These are phyloP conservation scores for Nemania sp. DNA, from an alignment of 2,329 filamentous ascomycete genomes.

Conservation along the genomic window DNA sequence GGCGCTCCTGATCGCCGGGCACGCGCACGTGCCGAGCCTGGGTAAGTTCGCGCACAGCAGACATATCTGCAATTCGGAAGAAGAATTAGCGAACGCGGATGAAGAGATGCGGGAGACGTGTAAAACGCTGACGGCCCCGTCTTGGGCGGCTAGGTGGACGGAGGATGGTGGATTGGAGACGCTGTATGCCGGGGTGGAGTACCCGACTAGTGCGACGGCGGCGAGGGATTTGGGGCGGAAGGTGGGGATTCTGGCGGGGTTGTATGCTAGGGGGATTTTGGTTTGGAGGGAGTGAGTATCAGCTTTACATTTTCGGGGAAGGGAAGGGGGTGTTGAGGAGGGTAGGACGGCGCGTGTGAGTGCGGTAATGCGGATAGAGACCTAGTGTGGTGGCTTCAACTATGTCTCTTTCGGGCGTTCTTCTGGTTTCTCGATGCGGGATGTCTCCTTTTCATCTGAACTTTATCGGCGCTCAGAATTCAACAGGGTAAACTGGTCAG, in stretches of 20 bases:
- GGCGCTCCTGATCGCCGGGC: slow-evolving; percentile 46
- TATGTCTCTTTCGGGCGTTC: too few relatives aligned
- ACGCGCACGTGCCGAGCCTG: slow-evolving; percentile 43
- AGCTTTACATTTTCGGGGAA: not conserved
- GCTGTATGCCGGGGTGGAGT: slow-evolving; percentile 41
- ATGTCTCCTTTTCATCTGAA: too few relatives aligned
- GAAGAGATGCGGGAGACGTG: slow-evolving; percentile 28
- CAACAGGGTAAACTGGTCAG: too few relatives aligned
- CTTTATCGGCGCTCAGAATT: too few relatives aligned
- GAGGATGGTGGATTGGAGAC: slow-evolving; percentile 38
- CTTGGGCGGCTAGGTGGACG: slow-evolving; percentile 44
- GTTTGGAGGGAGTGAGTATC: slow-evolving; percentile 32
- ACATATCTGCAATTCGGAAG: slow-evolving; percentile 41
- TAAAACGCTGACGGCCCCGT: slow-evolving; percentile 19
- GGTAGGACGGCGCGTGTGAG: not conserved
- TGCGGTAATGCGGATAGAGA: too few relatives aligned
- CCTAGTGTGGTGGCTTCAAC: too few relatives aligned
- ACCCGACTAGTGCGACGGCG: slow-evolving; percentile 42
- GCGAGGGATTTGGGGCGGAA: slow-evolving; percentile 36
- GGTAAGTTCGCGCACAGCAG: slow-evolving; percentile 39
- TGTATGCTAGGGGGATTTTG: slow-evolving; percentile 44
- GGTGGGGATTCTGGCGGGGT: slow-evolving; percentile 42
- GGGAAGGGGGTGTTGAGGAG: not conserved
- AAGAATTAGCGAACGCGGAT: slow-evolving; percentile 33
- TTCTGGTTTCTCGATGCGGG: too few relatives aligned